These are phyloP conservation scores for Corymbia calophylla DNA, from an alignment of 441 rosid genomes.

Conservation along the genomic window DNA sequence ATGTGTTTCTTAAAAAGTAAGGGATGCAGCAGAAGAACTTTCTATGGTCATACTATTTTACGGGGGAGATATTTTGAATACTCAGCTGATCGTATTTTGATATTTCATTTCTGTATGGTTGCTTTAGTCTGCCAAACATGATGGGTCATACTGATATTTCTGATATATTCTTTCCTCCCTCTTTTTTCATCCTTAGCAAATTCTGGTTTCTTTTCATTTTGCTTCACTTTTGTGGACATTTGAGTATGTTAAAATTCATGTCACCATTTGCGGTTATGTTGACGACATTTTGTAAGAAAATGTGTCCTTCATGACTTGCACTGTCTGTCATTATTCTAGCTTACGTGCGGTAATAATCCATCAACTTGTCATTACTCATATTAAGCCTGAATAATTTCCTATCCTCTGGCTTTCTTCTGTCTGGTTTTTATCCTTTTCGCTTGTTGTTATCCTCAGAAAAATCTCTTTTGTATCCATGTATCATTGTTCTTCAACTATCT, in stretches of 20 bases:
- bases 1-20: not conserved
- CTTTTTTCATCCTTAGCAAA: not conserved
- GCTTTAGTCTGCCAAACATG: not conserved
- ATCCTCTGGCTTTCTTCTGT: not conserved
- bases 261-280: not conserved
- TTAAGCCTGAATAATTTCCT: not conserved
- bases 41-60: not conserved
- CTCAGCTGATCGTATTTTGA: not conserved
- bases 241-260: not conserved
- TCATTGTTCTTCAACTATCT: not conserved
- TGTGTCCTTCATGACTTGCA: not conserved
- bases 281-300: not conserved
- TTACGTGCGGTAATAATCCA: not conserved
- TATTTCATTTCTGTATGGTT: not conserved
- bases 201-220: not conserved
- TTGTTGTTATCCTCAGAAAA: not conserved
- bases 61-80: not conserved
- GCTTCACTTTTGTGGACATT: not conserved
- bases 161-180: not conserved
- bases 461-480: not conserved
- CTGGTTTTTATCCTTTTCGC: not conserved
- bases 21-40: not conserved
- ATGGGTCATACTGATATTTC: not conserved
- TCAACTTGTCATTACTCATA: not conserved
- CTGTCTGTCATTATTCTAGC: not conserved